phyloP scores from a whole-genome alignment of 805 yeast species.

The Monosporozyma solicola region DNA sequence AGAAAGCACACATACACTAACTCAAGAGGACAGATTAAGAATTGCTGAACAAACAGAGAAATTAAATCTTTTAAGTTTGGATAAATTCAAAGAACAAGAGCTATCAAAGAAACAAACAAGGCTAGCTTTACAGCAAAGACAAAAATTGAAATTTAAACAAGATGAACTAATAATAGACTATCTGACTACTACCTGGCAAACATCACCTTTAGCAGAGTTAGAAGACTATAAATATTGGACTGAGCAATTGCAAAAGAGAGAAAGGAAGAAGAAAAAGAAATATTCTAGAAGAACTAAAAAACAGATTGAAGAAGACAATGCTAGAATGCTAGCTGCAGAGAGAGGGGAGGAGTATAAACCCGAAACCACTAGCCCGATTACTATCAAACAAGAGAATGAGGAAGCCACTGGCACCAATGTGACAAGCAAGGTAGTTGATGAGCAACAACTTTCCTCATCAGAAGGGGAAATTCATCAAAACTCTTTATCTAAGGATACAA shows the following conservation, averaged over 20 bases:
- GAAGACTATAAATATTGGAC: conserved; percentile 38
- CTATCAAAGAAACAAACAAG: conserved; percentile 68
- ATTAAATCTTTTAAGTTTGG: conserved; percentile 61
- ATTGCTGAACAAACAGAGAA: conserved; percentile 85
- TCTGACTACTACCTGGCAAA: conserved; percentile 24
- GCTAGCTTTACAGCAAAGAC: conserved; percentile 59
- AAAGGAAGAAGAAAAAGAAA: conserved; percentile 36
- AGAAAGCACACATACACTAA: conserved; percentile 31
- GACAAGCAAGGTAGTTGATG: not conserved
- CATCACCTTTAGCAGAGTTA: conserved; percentile 59
- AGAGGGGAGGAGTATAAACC: not conserved
- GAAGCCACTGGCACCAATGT: not conserved
- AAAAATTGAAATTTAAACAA: conserved; percentile 50
- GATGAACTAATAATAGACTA: conserved; percentile 25
- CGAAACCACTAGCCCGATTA: not conserved
- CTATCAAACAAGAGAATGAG: not conserved
- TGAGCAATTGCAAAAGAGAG: conserved; percentile 34
- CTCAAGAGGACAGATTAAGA: conserved; percentile 40
- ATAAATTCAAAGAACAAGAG: conserved; percentile 78
- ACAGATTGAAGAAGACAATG: not conserved
- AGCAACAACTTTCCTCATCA: not conserved
- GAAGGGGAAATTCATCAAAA: not conserved
- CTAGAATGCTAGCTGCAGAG: not conserved
- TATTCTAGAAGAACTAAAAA: conserved; percentile 36
- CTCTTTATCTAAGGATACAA: not conserved